A percentile compares a stretch with the other conserved stretches of the same genome.
Conservation (phyloP, 2,329 filamentous ascomycete species). For the Penicillium sp. region DNA sequence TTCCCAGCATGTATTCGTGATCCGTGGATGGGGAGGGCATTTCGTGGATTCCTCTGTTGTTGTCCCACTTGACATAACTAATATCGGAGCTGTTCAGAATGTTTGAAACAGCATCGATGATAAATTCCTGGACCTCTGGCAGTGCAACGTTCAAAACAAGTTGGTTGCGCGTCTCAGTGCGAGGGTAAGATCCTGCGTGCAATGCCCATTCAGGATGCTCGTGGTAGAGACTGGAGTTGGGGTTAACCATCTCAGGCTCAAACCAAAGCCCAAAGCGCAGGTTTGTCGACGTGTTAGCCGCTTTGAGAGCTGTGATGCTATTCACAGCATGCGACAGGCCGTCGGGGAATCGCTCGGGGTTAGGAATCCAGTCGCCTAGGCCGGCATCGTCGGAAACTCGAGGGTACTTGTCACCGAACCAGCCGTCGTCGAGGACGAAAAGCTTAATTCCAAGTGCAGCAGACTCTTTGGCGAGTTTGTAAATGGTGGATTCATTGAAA, state of each 20-base stretch:
- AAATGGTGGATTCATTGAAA: slow-evolving; percentile 61
- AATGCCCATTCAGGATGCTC: slow-evolving; percentile 68
- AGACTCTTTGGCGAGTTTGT: slow-evolving; percentile 59
- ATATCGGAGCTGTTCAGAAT: slow-evolving; percentile 61
- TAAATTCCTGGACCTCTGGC: slow-evolving; percentile 65
- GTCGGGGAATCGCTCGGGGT: slow-evolving; percentile 62
- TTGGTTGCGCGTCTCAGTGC: slow-evolving; percentile 61
- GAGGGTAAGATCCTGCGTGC: slow-evolving; percentile 60
- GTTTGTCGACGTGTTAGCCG: slow-evolving; percentile 52
- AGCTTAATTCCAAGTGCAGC: slow-evolving; percentile 65
- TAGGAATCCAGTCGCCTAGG: slow-evolving; percentile 67
- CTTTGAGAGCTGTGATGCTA: slow-evolving; percentile 55
- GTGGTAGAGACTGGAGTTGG: slow-evolving; percentile 63
- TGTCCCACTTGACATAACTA: slow-evolving; percentile 70
- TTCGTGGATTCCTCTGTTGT: slow-evolving; percentile 69
- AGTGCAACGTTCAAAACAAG: slow-evolving; percentile 66
- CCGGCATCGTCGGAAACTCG: slow-evolving; percentile 62
- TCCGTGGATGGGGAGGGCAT: slow-evolving; percentile 57
- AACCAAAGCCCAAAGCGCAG: slow-evolving; percentile 69
- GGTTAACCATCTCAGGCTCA: slow-evolving; percentile 71
- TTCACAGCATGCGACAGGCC: slow-evolving; percentile 59
- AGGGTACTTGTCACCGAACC: slow-evolving; percentile 68
- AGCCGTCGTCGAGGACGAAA: slow-evolving; percentile 69
- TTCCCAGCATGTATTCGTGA: slow-evolving; percentile 66
- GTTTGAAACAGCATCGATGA: slow-evolving; percentile 60